Percentiles rank a stretch among this genome's conserved stretches.
Conservation (phyloP, 495 filamentous ascomycete genomes). For the Aspergillus bertholletiae region DNA sequence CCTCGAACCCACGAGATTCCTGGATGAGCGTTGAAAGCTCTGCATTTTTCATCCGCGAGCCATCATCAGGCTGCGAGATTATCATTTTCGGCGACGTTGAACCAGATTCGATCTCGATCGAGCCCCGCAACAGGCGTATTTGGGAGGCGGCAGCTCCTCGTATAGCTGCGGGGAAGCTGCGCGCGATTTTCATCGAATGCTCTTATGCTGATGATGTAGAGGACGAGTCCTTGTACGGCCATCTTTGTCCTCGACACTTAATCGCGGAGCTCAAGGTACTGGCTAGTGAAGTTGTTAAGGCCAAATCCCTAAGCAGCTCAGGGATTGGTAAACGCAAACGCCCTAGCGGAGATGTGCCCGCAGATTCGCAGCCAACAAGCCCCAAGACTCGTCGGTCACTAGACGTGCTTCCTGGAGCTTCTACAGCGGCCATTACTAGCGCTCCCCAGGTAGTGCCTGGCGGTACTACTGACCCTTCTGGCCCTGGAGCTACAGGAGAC, state of each 20-base stretch:
- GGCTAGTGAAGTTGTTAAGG: slow-evolving; percentile 56
- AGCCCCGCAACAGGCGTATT: slow-evolving; percentile 71
- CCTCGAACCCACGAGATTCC: neutral
- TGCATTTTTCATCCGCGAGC: slow-evolving; percentile 84
- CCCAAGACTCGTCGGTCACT: slow-evolving; percentile 13
- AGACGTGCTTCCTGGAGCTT: slow-evolving; percentile 22
- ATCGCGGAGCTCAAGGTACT: slow-evolving; percentile 70
- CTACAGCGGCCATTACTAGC: neutral
- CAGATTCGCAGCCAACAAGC: slow-evolving; percentile 1
- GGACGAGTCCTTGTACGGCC: slow-evolving; percentile 77
- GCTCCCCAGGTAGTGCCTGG: neutral
- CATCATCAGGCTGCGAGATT: slow-evolving; percentile 64
- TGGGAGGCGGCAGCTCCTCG: slow-evolving; percentile 87
- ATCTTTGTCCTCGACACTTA: slow-evolving; percentile 79
- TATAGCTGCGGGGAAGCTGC: slow-evolving; percentile 62
- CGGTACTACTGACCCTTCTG: slow-evolving; percentile 4
- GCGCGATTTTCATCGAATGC: slow-evolving; percentile 91
- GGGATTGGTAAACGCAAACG: slow-evolving; percentile 33
- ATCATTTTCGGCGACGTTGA: slow-evolving; percentile 96
- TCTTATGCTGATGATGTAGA: slow-evolving; percentile 76
- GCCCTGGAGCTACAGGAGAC: slow-evolving; percentile 7
- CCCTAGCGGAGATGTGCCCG: neutral
- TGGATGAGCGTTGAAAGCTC: slow-evolving; percentile 63
- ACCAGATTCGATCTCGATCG: slow-evolving; percentile 78
- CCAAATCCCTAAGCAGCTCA: slow-evolving; percentile 10